phyloP scores from a whole-genome alignment of 176 grass and related monocot species.

The Aegilops speltoides region DNA sequence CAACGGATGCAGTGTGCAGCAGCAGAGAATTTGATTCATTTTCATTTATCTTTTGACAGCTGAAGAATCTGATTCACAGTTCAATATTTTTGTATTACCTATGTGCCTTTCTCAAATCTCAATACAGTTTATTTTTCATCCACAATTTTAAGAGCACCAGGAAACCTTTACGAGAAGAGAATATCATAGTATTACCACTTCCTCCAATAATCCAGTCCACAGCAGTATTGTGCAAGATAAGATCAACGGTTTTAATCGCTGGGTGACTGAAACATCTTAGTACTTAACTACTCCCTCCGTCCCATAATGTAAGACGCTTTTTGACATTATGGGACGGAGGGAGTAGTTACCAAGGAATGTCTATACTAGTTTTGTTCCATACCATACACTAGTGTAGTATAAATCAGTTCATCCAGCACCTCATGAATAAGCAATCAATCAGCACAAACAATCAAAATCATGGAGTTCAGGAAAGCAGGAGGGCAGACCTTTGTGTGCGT shows the following conservation, averaged over 20 bases:
- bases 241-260: background rate
- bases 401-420: background rate
- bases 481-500: slow-evolving; percentile 50
- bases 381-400: background rate
- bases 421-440: background rate
- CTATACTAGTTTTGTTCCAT: background rate
- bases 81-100: background rate
- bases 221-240: background rate
- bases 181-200: background rate
- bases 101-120: background rate
- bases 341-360: background rate
- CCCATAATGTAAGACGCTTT: too few relatives aligned
- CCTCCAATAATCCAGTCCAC: background rate
- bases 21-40: background rate
- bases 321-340: too few relatives aligned
- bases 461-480: background rate
- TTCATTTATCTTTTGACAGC: background rate
- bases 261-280: background rate
- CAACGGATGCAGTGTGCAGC: background rate
- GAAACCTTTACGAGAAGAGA: background rate
- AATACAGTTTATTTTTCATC: background rate
- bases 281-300: too few relatives aligned
- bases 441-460: background rate
- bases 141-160: background rate
- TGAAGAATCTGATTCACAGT: background rate